Evolutionary conservation across 768 basidiomycete genomes (phyloP).

Genomic region (Podaxis mareebaensis): DNA sequence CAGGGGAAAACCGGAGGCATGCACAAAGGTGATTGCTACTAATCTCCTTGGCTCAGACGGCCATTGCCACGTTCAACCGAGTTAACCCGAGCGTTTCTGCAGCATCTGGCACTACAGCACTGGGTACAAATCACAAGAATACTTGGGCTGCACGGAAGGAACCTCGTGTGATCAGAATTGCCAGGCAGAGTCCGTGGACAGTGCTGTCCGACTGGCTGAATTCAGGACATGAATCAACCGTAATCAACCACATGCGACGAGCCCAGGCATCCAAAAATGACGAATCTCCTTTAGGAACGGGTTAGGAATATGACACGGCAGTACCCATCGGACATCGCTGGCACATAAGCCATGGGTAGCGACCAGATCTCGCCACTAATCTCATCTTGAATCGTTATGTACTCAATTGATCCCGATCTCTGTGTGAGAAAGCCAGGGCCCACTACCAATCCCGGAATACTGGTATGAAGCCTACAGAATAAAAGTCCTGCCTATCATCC

Average conservation of each 20-base stretch:
- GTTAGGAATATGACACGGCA: conserved; percentile 21
- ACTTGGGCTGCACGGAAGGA: neutral
- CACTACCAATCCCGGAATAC: conserved; percentile 29
- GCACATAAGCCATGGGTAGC: conserved; percentile 24
- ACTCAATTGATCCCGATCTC: conserved; percentile 35
- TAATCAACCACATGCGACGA: conserved; percentile 22
- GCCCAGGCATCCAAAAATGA: neutral
- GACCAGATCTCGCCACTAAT: conserved; percentile 27
- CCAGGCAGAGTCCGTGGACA: conserved; percentile 1
- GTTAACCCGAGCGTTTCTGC: conserved; percentile 5
- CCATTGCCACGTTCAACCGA: conserved; percentile 15
- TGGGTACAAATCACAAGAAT: no score
- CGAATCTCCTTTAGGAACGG: conserved; percentile 26
- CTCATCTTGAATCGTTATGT: conserved; percentile 22
- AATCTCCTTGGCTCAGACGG: conserved; percentile 12
- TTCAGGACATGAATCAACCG: conserved; percentile 3
- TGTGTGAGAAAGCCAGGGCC: conserved; percentile 27
- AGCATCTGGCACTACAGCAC: conserved; percentile 3
- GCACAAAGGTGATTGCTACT: conserved; percentile 1
- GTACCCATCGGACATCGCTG: conserved; percentile 30
- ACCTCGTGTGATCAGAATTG: conserved; percentile 2
- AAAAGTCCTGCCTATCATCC: conserved; percentile 27
- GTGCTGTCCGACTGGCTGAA: neutral
- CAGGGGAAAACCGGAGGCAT: conserved; percentile 13
- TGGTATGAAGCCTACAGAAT: conserved; percentile 22